phyloP scores from a whole-genome alignment of 1,284 basidiomycete genomes.

The Sporisorium graminicola region DNA sequence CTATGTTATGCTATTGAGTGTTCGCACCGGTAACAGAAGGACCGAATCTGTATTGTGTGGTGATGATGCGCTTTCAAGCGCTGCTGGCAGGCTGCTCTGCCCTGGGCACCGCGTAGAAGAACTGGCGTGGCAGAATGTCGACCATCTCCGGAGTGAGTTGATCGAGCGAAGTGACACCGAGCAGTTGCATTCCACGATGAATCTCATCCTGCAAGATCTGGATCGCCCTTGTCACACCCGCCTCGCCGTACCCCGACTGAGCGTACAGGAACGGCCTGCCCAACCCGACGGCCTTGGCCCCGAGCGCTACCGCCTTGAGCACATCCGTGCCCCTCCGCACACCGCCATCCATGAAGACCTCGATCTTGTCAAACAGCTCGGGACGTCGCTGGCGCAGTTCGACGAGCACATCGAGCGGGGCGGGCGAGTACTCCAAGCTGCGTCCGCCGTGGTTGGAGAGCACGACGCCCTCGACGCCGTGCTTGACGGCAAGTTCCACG shows the following conservation, averaged over 20 bases:
- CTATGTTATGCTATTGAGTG: not conserved
- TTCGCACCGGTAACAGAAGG: not conserved
- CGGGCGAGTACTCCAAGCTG: conserved; percentile 63
- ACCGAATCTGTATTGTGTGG: not conserved
- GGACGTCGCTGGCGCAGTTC: conserved; percentile 76
- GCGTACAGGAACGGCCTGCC: conserved; percentile 91
- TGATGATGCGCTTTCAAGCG: not conserved
- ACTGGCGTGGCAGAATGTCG: conserved; percentile 58
- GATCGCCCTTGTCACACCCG: conserved; percentile 81
- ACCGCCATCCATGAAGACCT: conserved; percentile 92
- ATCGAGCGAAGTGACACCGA: conserved; percentile 80
- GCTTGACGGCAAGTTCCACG: conserved; percentile 76
- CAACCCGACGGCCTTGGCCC: conserved; percentile 86
- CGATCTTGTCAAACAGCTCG: conserved; percentile 74
- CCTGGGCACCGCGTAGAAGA: conserved; percentile 25
- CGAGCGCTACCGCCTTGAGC: conserved; percentile 86
- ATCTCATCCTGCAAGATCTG: conserved; percentile 84
- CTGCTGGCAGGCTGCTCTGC: conserved; percentile 3
- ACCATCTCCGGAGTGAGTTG: conserved; percentile 86
- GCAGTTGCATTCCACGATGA: conserved; percentile 80
- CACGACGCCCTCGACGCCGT: conserved; percentile 72
- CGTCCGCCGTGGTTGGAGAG: conserved; percentile 72
- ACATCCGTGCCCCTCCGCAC: conserved; percentile 80
- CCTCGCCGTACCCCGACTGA: conserved; percentile 87
- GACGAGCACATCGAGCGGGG: conserved; percentile 71